Base-by-base conservation (phyloP, 176 grass and related monocot species). In the Bonia amplexicaulis region DNA sequence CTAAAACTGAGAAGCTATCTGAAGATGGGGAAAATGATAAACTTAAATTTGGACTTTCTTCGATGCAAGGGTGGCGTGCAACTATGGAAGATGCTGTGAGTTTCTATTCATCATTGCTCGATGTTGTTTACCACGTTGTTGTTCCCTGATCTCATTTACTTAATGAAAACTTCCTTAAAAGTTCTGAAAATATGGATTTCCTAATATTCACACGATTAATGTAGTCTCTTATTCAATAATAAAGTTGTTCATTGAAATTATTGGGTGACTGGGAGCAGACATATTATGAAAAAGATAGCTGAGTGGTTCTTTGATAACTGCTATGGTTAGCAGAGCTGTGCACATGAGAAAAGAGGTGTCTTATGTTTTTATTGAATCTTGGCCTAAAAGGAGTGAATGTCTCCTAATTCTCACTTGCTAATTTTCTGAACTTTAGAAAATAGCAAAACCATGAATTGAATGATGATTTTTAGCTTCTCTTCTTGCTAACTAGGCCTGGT, bases 61-160 rank as follows among this genome's bases (percentile, higher is more conserved):
- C 90, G 12, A 95, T 95, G 95, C 95, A 97, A 95, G 95, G 92
- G 37, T 97, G 95, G 95, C 95, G 92, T 79, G 83, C 95, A 44
- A 95, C 66, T 84, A 97, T 97, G 95, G 95, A 97, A 80, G 95
- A 97, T 91, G 95, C 95, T 81, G 95, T 95, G 71, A 92, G 91
- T 91, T 65, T 82, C 31, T 82, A 10, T 82, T 57, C 57, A 17
- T 82, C 39, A 27, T 68, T 57, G 22, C 7, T 67, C 2, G 2
- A 67, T 67, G 22, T 42, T 31, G 25, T 2, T 82, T 58, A 25
- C 23, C 9, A 11, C 31, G 14, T 27, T 66, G 55, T 7, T 23
- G 45, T 74, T 42, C 51, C 37, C 23, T 29, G 15, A 7, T 54
- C 22, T 9, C 37, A 23, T 71, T 33, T 76, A 46, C 19, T 69